Conservation (phyloP, 2,329 filamentous ascomycete species). For the Monosporascus sp. region DNA sequence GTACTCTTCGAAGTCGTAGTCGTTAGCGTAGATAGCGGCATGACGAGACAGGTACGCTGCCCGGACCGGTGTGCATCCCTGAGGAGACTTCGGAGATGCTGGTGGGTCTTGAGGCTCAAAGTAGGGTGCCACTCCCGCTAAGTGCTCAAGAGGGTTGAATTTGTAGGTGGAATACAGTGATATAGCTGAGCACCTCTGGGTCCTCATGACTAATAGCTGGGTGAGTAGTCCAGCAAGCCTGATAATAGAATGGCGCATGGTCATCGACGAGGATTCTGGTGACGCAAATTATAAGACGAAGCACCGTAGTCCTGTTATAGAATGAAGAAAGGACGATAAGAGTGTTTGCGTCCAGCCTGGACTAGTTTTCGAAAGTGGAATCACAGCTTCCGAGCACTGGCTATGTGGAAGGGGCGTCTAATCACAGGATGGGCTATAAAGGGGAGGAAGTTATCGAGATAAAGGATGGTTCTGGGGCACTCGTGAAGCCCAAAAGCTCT, state of each 20-base stretch:
- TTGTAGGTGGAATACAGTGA: constrained; percentile 39
- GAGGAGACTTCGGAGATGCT: constrained; percentile 36
- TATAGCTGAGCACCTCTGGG: constrained; percentile 1
- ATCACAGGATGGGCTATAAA: too few relatives aligned
- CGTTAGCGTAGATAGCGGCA: constrained; percentile 55
- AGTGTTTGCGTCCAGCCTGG: too few relatives aligned
- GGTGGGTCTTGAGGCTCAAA: constrained; percentile 49
- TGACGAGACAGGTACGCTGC: constrained; percentile 55
- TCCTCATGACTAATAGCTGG: background rate
- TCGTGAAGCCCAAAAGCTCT: too few relatives aligned
- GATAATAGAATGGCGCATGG: background rate
- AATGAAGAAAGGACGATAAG: too few relatives aligned
- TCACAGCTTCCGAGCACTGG: too few relatives aligned
- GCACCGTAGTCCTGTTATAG: too few relatives aligned
- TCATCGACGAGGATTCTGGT: background rate
- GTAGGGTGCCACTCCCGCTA: constrained; percentile 52
- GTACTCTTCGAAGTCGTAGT: constrained; percentile 52
- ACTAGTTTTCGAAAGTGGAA: too few relatives aligned
- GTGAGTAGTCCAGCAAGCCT: background rate
- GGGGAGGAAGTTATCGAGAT: too few relatives aligned
- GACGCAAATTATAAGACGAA: too few relatives aligned
- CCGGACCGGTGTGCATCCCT: constrained; percentile 43
- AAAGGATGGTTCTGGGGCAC: too few relatives aligned
- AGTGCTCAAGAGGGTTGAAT: constrained; percentile 49
- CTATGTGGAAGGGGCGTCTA: too few relatives aligned